Evolutionary conservation across 2,329 filamentous ascomycete genomes (phyloP).

Genomic region (Pleoardoris graminearum): DNA sequence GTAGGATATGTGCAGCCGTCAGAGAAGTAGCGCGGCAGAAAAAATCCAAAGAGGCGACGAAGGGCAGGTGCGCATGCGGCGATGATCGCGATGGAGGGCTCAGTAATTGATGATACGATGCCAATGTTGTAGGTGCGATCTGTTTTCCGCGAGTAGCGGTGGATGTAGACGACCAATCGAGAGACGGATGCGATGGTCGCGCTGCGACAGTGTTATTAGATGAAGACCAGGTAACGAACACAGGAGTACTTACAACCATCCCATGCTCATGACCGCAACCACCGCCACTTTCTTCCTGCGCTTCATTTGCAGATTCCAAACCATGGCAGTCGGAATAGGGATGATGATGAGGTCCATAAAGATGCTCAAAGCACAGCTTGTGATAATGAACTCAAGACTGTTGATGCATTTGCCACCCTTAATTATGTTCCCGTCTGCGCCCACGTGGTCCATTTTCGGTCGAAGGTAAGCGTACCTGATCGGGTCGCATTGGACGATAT

Average conservation of each 20-base stretch:
- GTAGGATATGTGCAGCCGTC: constrained; percentile 21
- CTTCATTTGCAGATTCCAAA: constrained; percentile 51
- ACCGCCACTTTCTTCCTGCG: constrained; percentile 41
- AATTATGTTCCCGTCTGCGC: constrained; percentile 29
- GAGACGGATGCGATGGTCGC: constrained; percentile 40
- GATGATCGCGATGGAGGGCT: constrained; percentile 54
- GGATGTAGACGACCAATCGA: constrained; percentile 47
- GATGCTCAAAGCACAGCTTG: constrained; percentile 40
- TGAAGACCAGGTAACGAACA: neutral
- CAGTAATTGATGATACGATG: constrained; percentile 44
- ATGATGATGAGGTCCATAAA: constrained; percentile 48
- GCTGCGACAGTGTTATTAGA: constrained; percentile 15
- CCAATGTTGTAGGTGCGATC: constrained; percentile 44
- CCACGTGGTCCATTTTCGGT: constrained; percentile 36
- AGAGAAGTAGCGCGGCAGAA: constrained; percentile 38
- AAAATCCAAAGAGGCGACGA: constrained; percentile 49
- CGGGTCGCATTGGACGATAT: constrained; percentile 43
- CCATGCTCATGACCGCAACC: constrained; percentile 39
- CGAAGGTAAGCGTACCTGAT: constrained; percentile 33
- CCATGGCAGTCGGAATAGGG: constrained; percentile 47
- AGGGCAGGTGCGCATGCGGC: constrained; percentile 59
- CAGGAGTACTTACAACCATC: constrained; percentile 35
- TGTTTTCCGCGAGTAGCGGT: constrained; percentile 41
- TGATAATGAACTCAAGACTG: constrained; percentile 38
- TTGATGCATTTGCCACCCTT: constrained; percentile 41